phyloP scores from a whole-genome alignment of 768 basidiomycete genomes.

The Termitomyces sp. region DNA sequence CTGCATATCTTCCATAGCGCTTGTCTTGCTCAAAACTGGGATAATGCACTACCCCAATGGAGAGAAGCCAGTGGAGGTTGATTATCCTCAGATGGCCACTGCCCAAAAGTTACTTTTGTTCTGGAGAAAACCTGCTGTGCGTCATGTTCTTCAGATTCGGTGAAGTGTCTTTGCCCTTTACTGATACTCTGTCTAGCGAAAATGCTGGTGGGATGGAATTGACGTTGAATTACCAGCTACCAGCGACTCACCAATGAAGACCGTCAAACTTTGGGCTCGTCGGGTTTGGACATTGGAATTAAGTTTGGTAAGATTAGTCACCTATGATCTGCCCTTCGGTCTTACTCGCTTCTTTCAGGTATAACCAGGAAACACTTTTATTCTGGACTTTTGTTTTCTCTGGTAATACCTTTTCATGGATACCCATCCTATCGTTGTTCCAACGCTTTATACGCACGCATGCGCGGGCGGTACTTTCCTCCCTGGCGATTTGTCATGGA shows the following conservation, averaged over 20 bases:
- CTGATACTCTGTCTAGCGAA: constrained; percentile 51
- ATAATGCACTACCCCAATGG: constrained; percentile 72
- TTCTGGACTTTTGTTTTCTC: constrained; percentile 5
- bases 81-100: constrained; percentile 91
- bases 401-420: constrained; percentile 20
- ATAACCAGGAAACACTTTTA: constrained; percentile 9
- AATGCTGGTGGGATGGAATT: constrained; percentile 99
- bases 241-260: constrained; percentile 43
- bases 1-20: constrained; percentile 96
- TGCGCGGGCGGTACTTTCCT: constrained; percentile 4
- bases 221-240: constrained; percentile 75
- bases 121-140: constrained; percentile 99
- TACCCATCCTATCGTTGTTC: constrained; percentile 15
- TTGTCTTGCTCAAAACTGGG: constrained; percentile 96
- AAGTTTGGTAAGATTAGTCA: constrained; percentile 60
- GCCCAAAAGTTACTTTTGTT: constrained; percentile 96
- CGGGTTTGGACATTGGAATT: constrained; percentile 98
- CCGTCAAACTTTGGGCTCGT: constrained; percentile 92
- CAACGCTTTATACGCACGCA: constrained; percentile 4
- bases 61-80: constrained; percentile 73
- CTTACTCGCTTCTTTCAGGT: constrained; percentile 13
- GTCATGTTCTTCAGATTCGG: constrained; percentile 20
- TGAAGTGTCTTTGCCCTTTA: background rate
- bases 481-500: constrained; percentile 1
- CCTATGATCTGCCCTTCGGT: background rate